These are phyloP conservation scores for Naganishia vaughanmartiniae DNA, from an alignment of 768 basidiomycete genomes.

Conservation along the genomic window DNA sequence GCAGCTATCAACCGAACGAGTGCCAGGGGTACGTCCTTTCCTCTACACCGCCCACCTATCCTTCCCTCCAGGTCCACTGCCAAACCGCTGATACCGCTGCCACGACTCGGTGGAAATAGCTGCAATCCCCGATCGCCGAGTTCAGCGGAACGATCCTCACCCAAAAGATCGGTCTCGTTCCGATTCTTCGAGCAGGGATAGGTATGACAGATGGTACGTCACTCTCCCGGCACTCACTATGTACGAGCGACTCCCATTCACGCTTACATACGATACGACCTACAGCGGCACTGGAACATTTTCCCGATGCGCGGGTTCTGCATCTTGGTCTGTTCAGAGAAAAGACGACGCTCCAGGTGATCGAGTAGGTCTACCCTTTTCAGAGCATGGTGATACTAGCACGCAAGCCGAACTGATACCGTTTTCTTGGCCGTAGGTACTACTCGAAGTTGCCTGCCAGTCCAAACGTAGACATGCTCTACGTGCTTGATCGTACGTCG, in stretches of 20 bases:
- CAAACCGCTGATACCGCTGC: background rate
- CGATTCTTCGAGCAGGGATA: constrained; percentile 86
- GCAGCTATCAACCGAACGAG: constrained; percentile 22
- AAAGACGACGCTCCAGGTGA: constrained; percentile 71
- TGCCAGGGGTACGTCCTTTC: background rate
- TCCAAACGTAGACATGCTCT: constrained; percentile 69
- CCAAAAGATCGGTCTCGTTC: constrained; percentile 76
- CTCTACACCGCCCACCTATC: too few relatives aligned
- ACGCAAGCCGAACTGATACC: constrained; percentile 37
- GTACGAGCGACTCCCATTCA: too few relatives aligned
- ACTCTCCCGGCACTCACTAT: constrained; percentile 30
- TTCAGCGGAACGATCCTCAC: constrained; percentile 76
- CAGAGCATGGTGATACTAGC: constrained; percentile 56
- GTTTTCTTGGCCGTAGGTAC: constrained; percentile 50
- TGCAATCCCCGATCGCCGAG: constrained; percentile 59
- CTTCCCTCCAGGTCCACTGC: background rate
- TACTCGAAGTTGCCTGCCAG: constrained; percentile 77
- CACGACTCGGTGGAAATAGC: background rate
- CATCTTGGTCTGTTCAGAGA: constrained; percentile 84
- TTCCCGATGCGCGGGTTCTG: constrained; percentile 84
- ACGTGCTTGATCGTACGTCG: constrained; percentile 67
- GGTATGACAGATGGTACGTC: constrained; percentile 71
- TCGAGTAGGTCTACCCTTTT: constrained; percentile 56
- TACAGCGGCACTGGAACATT: constrained; percentile 69
- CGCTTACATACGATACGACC: too few relatives aligned